A percentile compares a stretch with the other conserved stretches of the same genome.
Evolutionary conservation across 306 rosid species (phyloP).

Genomic region (Lupinus albus): DNA sequence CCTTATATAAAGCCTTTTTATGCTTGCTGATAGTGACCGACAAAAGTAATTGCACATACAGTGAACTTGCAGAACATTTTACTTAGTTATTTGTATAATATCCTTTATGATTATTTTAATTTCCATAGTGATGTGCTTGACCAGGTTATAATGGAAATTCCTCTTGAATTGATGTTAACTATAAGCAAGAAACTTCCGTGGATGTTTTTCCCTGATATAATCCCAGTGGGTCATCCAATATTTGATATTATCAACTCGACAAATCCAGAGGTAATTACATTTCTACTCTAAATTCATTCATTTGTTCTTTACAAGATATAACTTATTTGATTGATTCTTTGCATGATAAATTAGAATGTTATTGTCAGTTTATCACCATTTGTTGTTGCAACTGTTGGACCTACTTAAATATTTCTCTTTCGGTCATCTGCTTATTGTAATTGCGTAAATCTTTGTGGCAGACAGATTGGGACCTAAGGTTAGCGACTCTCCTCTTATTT

Average conservation of each 20-base stretch:
- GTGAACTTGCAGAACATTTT: not conserved
- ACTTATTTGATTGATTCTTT: constrained; percentile 24
- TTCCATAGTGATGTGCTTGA: constrained; percentile 38
- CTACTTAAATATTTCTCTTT: too few species aligned
- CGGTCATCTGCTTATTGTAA: constrained; percentile 38
- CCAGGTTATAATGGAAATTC: constrained; percentile 97
- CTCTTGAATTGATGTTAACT: constrained; percentile 87
- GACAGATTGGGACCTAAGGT: constrained; percentile 96
- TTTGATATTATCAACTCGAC: constrained; percentile 94
- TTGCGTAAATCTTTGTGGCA: constrained; percentile 62
- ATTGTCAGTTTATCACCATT: not conserved
- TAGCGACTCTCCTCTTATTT: constrained; percentile 87
- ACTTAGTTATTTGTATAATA: not conserved
- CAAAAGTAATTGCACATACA: not conserved
- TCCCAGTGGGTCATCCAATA: constrained; percentile 93
- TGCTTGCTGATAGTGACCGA: not conserved
- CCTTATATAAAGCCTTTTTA: constrained; percentile 5
- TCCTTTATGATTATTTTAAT: constrained; percentile 20
- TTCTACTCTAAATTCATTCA: constrained; percentile 21
- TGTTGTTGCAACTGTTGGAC: constrained; percentile 5
- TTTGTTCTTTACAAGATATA: constrained; percentile 20
- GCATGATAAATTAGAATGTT: not conserved
- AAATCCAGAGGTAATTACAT: constrained; percentile 76
- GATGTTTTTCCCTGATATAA: constrained; percentile 97
- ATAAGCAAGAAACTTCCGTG: constrained; percentile 87